phyloP scores from a whole-genome alignment of 2,329 filamentous ascomycete species.

The Fusarium piperis region DNA sequence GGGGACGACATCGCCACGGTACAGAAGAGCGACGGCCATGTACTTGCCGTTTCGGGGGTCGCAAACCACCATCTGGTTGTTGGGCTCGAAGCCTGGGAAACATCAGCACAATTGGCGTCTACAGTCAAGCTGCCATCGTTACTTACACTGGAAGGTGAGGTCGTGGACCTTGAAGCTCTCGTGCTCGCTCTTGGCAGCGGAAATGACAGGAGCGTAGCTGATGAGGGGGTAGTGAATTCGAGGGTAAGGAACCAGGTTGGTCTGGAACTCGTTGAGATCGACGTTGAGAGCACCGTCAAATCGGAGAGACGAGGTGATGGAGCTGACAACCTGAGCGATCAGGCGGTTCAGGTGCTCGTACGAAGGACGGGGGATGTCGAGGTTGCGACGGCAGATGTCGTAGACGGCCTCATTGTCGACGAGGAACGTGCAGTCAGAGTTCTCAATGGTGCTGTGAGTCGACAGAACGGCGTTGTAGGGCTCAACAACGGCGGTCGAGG shows the following conservation, averaged over 20 bases:
- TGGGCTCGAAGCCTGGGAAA: constrained; percentile 73
- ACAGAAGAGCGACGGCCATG: constrained; percentile 78
- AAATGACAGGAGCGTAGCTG: constrained; percentile 77
- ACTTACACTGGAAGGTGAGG: constrained; percentile 76
- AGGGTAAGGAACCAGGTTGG: constrained; percentile 77
- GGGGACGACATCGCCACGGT: constrained; percentile 76
- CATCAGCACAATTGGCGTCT: constrained; percentile 37
- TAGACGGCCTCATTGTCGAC: constrained; percentile 81
- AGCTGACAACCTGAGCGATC: constrained; percentile 79
- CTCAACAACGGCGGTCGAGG: constrained; percentile 77
- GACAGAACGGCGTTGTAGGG: constrained; percentile 79
- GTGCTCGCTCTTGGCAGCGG: constrained; percentile 79
- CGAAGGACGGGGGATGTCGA: constrained; percentile 74
- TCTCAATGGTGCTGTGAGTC: constrained; percentile 79
- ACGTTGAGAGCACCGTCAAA: constrained; percentile 79
- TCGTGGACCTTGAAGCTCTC: constrained; percentile 90
- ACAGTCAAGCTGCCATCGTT: neutral
- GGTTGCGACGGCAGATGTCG: constrained; percentile 77
- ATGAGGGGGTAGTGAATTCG: constrained; percentile 80
- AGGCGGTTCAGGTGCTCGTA: constrained; percentile 78
- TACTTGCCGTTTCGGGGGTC: constrained; percentile 80
- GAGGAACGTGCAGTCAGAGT: constrained; percentile 82
- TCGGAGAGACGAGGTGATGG: constrained; percentile 76
- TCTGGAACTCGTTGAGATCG: constrained; percentile 82
- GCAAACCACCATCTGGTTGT: constrained; percentile 83